A percentile compares a stretch with the other conserved stretches of the same genome.
phyloP scores from a whole-genome alignment of 1,284 basidiomycete species.

The Leccinum pachyderme region DNA sequence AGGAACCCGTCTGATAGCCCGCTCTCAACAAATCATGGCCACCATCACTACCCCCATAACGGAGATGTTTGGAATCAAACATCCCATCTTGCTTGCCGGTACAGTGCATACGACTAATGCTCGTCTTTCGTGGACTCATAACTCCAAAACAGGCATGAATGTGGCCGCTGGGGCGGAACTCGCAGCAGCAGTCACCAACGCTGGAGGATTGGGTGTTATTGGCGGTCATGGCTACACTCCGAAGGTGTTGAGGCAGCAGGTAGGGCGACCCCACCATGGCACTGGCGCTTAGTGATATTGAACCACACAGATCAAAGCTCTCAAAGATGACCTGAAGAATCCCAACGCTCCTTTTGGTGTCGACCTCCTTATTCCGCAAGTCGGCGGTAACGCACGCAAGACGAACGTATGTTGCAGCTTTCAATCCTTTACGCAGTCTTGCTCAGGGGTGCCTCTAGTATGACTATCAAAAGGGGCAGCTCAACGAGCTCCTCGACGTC shows the following conservation, averaged over 20 bases:
- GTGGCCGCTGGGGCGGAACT: constrained; percentile 85
- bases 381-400: constrained; percentile 80
- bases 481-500: constrained; percentile 78
- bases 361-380: constrained; percentile 80
- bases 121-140: constrained; percentile 2
- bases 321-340: constrained; percentile 70
- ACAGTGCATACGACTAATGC: constrained; percentile 7
- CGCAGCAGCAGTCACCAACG: constrained; percentile 85
- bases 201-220: constrained; percentile 80
- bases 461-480: constrained; percentile 79
- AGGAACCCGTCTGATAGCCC: background rate
- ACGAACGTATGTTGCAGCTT: constrained; percentile 62
- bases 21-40: constrained; percentile 15
- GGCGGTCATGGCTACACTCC: constrained; percentile 83
- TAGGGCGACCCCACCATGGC: constrained; percentile 26
- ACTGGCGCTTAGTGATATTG: background rate
- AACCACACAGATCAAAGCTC: constrained; percentile 57
- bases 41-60: constrained; percentile 74
- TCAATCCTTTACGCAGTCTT: background rate
- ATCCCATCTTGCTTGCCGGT: constrained; percentile 87
- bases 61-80: constrained; percentile 81
- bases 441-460: constrained; percentile 41
- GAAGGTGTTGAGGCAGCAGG: constrained; percentile 69
- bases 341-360: constrained; percentile 82
- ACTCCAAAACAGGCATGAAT: constrained; percentile 64